Conservation (phyloP, 352 stramenopile species). For the Plasmopara muralis region DNA sequence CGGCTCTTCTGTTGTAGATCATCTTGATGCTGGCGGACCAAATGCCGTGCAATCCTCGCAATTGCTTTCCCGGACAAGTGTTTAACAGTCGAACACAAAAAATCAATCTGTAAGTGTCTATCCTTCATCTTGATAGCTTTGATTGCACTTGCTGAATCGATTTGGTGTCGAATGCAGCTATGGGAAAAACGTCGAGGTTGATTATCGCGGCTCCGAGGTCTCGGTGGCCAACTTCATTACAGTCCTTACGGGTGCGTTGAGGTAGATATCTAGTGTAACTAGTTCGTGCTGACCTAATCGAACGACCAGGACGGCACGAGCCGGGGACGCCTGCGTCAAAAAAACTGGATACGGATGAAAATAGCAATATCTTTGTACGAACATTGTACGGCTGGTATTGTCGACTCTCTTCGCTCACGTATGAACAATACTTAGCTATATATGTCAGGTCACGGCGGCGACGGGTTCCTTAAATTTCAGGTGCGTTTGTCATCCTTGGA, state of each 20-base stretch:
- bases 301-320: constrained; percentile 64
- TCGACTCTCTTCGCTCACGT: constrained; percentile 19
- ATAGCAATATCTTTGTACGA: constrained; percentile 85
- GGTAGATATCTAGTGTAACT: background rate
- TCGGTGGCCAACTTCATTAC: constrained; percentile 96
- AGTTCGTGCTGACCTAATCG: background rate
- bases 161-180: constrained; percentile 39
- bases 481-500: constrained; percentile 17
- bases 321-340: constrained; percentile 85
- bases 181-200: constrained; percentile 88
- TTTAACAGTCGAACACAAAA: constrained; percentile 88
- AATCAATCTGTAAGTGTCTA: constrained; percentile 63
- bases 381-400: constrained; percentile 16
- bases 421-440: constrained; percentile 49
- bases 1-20: constrained; percentile 48
- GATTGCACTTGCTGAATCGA: constrained; percentile 1
- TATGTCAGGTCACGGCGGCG: constrained; percentile 93
- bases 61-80: constrained; percentile 86
- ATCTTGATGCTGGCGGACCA: constrained; percentile 96
- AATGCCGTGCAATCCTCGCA: constrained; percentile 90
- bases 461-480: constrained; percentile 98
- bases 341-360: constrained; percentile 83
- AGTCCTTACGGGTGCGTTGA: constrained; percentile 74
- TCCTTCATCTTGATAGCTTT: background rate
- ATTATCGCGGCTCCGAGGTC: constrained; percentile 94